Base-by-base conservation (phyloP, 164 flowering plant genomes). In the Nymphaea colorata region DNA sequence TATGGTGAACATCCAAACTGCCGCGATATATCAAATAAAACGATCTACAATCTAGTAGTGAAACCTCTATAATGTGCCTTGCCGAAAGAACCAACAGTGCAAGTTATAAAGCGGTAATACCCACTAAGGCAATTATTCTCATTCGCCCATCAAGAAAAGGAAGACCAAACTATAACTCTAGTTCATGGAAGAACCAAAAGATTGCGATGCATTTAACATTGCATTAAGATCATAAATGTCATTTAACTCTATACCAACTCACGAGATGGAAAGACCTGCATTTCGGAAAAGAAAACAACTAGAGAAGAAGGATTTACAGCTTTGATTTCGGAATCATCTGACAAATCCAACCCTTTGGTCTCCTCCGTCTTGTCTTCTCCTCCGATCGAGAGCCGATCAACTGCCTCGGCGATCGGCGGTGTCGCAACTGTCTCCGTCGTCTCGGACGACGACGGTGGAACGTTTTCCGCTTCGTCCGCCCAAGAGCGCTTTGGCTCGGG, bases 271-370 rank as follows among this genome's bases (percentile, higher is more conserved):
- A 36, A 73, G 44, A 62, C 62, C 42, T 5, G n/a, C 41, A 10
- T 42, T n/a, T 60, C 60, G 45, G 16, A 64, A 44, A 42, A 43
- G 43, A n/a, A 44, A n/a, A 64, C 41, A 65, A 6, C 17, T 3
- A 25, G 36, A 45, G 43, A 62, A 16, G 59, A 44, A 62, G 44
- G 51, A 4, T 73, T 43, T 82, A 88, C 94, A 0, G 94, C 86
- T 72, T 61, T 65, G 65, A 90, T 86, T 51, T 71, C 83, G 7
- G 86, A 75, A 63, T 86, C 92, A 2, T 85, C 83, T 3, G 94
- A 90, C n/a, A 87, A 89, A 6, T 87, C 87, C 11, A 86, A 83
- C 44, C 68, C 62, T 45, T 71, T 60, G 41, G 51, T 64, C 16
- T 42, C 66, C 36, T 43, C 43, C 8, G 57, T 8, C 44, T 67